Evolutionary conservation across 306 rosid genomes (phyloP).

Genomic region (Prunus armeniaca): DNA sequence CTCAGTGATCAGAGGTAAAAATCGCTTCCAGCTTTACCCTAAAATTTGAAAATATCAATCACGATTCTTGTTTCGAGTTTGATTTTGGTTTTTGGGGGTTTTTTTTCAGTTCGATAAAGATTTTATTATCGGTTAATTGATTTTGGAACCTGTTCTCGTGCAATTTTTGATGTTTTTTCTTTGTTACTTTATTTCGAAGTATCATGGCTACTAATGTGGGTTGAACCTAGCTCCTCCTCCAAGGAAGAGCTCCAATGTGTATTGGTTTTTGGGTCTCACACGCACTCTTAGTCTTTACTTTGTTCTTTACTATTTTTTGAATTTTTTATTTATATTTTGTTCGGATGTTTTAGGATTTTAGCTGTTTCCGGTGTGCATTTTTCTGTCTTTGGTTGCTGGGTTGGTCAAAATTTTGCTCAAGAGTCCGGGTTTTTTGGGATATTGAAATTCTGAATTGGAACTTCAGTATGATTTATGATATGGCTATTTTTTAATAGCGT

Average conservation of each 20-base stretch:
- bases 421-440: neutral
- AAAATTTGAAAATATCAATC: neutral
- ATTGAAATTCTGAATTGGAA: neutral
- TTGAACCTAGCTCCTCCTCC: neutral
- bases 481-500: neutral
- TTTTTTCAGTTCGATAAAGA: neutral
- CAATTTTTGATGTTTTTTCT: neutral
- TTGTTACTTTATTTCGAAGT: neutral
- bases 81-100: neutral
- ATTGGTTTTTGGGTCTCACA: neutral
- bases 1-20: conserved; percentile 7
- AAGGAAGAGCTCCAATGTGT: neutral
- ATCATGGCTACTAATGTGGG: neutral
- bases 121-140: neutral
- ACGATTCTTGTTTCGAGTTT: neutral
- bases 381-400: neutral
- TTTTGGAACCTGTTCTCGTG: neutral
- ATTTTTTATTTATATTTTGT: neutral
- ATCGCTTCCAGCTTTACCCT: neutral
- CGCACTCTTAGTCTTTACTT: neutral
- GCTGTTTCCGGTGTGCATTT: neutral
- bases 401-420: neutral
- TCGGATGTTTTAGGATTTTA: neutral
- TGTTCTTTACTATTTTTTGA: no score
- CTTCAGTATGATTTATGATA: neutral